Evolutionary conservation across 176 grass and related monocot species (phyloP).

Genomic region (Hsuehochloa calcarea): DNA sequence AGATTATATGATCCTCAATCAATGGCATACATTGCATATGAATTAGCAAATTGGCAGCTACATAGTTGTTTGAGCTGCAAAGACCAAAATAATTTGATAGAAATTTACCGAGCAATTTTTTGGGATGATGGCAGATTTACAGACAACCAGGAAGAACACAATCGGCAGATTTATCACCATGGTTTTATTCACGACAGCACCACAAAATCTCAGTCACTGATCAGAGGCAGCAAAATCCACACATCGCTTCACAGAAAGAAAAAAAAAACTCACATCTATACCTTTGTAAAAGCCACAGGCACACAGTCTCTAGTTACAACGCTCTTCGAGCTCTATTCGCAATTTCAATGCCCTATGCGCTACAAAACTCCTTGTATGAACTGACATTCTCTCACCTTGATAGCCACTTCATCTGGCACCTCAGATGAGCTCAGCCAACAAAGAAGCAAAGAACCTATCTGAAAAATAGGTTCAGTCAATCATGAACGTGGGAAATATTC

Average conservation of each 20-base stretch:
- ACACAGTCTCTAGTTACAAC: conserved; percentile 25
- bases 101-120: not conserved
- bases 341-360: conserved; percentile 24
- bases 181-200: not conserved
- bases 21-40: not conserved
- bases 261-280: not conserved
- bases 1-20: not conserved
- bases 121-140: not conserved
- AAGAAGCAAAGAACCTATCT: conserved; percentile 31
- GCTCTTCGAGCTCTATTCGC: conserved; percentile 25
- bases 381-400: conserved; percentile 16
- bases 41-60: not conserved
- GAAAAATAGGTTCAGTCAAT: conserved; percentile 28
- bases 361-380: conserved; percentile 45
- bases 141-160: not conserved
- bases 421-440: conserved; percentile 28
- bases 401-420: conserved; percentile 14
- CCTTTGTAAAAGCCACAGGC: not conserved
- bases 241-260: not conserved
- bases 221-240: not conserved
- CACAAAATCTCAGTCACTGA: not conserved
- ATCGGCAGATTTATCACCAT: not conserved
- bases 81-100: not conserved
- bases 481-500: not conserved
- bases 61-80: not conserved